Percentiles rank a stretch among this genome's conserved stretches.
These are phyloP conservation scores for Rhizoclosmatium globosum DNA, from an alignment of 192 early-diverging fungal species.

Conservation along the genomic window DNA sequence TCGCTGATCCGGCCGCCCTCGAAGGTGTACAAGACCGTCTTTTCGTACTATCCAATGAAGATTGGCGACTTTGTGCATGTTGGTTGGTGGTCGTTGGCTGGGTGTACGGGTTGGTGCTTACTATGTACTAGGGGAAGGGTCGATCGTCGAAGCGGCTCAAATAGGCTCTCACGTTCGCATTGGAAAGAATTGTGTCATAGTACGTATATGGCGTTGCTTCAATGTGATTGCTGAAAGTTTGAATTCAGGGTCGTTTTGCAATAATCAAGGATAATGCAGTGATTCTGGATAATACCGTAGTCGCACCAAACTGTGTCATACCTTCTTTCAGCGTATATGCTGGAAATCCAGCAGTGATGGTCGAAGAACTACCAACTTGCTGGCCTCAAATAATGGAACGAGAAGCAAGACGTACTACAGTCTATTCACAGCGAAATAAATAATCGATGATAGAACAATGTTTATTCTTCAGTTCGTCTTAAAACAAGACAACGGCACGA, in stretches of 20 bases:
- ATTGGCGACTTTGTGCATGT: slow-evolving; percentile 91
- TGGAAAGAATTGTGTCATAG: slow-evolving; percentile 94
- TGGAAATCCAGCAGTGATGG: slow-evolving; percentile 79
- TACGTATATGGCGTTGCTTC: slow-evolving; percentile 50
- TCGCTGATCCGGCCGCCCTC: slow-evolving; percentile 92
- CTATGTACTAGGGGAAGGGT: slow-evolving; percentile 73
- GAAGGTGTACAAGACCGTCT: slow-evolving; percentile 92
- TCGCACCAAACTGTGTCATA: slow-evolving; percentile 90
- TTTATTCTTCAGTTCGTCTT: slow-evolving; percentile 9
- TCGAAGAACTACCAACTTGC: slow-evolving; percentile 89
- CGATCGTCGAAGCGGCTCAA: slow-evolving; percentile 89
- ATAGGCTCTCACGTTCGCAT: slow-evolving; percentile 92
- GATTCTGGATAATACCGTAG: slow-evolving; percentile 90
- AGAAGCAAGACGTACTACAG: slow-evolving; percentile 52
- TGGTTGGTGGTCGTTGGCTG: slow-evolving; percentile 2
- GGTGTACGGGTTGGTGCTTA: background rate
- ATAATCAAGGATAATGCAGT: slow-evolving; percentile 94
- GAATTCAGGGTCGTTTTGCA: slow-evolving; percentile 81
- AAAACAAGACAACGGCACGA: slow-evolving; percentile 46
- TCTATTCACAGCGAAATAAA: slow-evolving; percentile 31
- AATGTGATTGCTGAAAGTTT: background rate
- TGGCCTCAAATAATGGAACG: slow-evolving; percentile 82
- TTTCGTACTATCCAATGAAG: slow-evolving; percentile 97
- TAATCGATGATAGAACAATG: slow-evolving; percentile 65
- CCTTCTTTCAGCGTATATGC: slow-evolving; percentile 92